Conservation (phyloP, 2,329 filamentous ascomycete species). For the Fusarium coffeatum region DNA sequence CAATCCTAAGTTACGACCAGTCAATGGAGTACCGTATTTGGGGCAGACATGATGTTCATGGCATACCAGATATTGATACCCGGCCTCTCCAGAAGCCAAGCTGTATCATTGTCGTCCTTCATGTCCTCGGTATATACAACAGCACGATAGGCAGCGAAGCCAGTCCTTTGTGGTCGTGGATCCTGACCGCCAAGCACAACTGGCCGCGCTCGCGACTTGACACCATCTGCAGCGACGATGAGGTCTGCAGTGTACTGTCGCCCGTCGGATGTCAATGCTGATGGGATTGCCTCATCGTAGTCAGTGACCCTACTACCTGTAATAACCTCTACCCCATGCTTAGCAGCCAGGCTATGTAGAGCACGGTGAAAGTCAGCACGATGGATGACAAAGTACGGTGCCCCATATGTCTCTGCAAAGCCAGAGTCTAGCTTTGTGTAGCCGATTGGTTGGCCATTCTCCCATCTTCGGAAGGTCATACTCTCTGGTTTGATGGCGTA, state of each 20-base stretch:
- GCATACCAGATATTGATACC: constrained; percentile 11
- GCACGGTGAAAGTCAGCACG: constrained; percentile 7
- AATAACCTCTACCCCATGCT: not conserved
- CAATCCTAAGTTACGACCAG: not conserved
- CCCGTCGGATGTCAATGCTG: not conserved
- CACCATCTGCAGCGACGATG: not conserved
- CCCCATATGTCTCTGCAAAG: not conserved
- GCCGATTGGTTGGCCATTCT: not conserved
- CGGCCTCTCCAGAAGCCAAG: not conserved
- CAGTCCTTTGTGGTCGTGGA: constrained; percentile 2
- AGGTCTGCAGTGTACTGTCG: not conserved
- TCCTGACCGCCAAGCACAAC: constrained; percentile 4
- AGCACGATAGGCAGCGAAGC: not conserved
- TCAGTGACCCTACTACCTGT: not conserved
- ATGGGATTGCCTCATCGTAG: not conserved
- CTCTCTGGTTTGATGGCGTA: constrained; percentile 2
- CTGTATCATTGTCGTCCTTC: not conserved
- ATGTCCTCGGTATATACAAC: not conserved
- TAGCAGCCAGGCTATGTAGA: not conserved
- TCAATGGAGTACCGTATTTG: not conserved
- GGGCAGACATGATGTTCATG: rapidly evolving
- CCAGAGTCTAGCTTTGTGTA: not conserved
- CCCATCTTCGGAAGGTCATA: constrained; percentile 14
- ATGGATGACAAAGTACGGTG: constrained; percentile 1
- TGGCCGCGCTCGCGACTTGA: constrained; percentile 4